These are phyloP conservation scores for Backusella morwellensis DNA, from an alignment of 192 early-diverging fungal genomes.

Conservation along the genomic window DNA sequence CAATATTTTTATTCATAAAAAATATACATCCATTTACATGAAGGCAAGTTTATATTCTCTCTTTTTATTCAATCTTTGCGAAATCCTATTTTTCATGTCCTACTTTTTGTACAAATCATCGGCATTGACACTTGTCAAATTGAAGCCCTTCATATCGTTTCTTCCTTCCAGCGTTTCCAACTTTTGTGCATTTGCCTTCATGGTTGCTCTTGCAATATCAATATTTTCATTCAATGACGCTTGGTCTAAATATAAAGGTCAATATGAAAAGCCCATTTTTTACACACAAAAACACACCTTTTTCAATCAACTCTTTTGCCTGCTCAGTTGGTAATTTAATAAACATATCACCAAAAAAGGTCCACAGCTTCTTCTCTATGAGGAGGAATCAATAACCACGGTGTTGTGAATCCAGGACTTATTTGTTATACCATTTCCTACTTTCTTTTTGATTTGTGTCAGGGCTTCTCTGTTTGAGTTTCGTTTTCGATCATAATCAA, in stretches of 20 bases:
- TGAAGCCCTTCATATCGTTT: constrained; percentile 40
- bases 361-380: constrained; percentile 56
- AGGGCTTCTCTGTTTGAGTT: constrained; percentile 60
- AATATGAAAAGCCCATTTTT: neutral
- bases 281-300: constrained; percentile 35
- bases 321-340: constrained; percentile 51
- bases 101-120: constrained; percentile 26
- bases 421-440: constrained; percentile 25
- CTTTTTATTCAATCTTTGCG: neutral
- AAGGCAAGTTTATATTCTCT: too few species aligned
- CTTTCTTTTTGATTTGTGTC: constrained; percentile 41
- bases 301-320: constrained; percentile 48
- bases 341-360: constrained; percentile 60
- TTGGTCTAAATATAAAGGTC: constrained; percentile 42
- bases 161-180: constrained; percentile 52
- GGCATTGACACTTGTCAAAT: constrained; percentile 41
- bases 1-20: too few species aligned
- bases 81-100: neutral
- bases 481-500: constrained; percentile 56
- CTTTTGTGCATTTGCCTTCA: constrained; percentile 42
- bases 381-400: neutral
- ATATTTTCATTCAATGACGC: constrained; percentile 46
- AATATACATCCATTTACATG: too few species aligned
- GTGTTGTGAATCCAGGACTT: neutral
- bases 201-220: constrained; percentile 35